These are phyloP conservation scores for Boletus edulis DNA, from an alignment of 768 basidiomycete genomes.

Conservation along the genomic window DNA sequence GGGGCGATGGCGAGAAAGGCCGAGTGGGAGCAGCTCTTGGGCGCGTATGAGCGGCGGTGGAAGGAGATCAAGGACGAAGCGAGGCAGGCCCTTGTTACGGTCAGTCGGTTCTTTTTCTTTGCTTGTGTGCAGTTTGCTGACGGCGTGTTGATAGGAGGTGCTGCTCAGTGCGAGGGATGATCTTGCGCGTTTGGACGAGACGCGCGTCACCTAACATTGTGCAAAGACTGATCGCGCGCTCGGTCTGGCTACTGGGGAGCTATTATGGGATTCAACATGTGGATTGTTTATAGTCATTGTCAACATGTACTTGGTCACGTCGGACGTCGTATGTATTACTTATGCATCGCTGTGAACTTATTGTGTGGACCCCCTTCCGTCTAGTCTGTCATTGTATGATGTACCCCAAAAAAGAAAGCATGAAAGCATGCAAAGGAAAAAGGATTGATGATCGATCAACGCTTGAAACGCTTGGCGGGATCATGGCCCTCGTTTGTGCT, in stretches of 20 bases:
- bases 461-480: conserved; percentile 41
- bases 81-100: conserved; percentile 59
- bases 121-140: background rate
- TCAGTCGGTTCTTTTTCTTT: conserved; percentile 23
- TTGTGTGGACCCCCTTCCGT: too few species aligned
- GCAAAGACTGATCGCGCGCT: too few species aligned
- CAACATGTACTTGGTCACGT: too few species aligned
- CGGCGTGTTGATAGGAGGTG: conserved; percentile 39
- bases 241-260: background rate
- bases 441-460: conserved; percentile 19
- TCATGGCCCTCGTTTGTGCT: conserved; percentile 7
- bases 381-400: too few species aligned
- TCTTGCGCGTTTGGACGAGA: conserved; percentile 42
- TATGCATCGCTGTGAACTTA: too few species aligned
- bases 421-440: too few species aligned
- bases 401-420: too few species aligned
- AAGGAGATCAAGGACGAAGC: conserved; percentile 71
- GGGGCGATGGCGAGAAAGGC: conserved; percentile 48
- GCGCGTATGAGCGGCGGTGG: conserved; percentile 62
- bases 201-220: conserved; percentile 8
- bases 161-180: conserved; percentile 54
- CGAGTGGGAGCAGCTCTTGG: conserved; percentile 54
- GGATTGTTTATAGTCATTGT: too few species aligned
- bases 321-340: too few species aligned
- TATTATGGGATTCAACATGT: too few species aligned